These are phyloP conservation scores for Pseudohyphozyma bogoriensis DNA, from an alignment of 768 basidiomycete species.

Conservation along the genomic window DNA sequence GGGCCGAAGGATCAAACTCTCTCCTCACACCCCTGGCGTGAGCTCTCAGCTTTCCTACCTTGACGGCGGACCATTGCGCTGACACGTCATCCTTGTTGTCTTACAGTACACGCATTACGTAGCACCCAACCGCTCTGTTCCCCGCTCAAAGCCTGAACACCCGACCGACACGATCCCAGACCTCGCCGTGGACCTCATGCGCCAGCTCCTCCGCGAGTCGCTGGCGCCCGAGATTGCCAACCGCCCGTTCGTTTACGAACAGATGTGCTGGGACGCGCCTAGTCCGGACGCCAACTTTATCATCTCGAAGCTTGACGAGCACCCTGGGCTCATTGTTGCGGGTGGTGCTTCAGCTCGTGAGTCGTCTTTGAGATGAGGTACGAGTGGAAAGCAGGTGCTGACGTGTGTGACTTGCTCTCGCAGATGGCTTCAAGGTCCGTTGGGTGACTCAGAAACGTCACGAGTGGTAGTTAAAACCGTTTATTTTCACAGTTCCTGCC, in stretches of 20 bases:
- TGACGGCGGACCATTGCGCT: not conserved
- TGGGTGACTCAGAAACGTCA: not conserved
- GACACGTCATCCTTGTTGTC: not conserved
- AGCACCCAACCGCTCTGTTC: constrained; percentile 3
- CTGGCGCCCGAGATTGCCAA: constrained; percentile 4
- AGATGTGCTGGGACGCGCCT: constrained; percentile 19
- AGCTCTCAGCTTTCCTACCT: not conserved
- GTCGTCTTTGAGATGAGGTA: not conserved
- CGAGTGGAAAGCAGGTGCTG: not conserved
- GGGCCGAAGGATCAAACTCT: constrained; percentile 2
- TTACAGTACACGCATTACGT: constrained; percentile 12
- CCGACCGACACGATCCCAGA: constrained; percentile 14
- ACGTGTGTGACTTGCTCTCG: not conserved
- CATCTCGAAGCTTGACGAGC: constrained; percentile 1
- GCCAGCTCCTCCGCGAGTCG: constrained; percentile 1
- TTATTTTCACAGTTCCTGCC: constrained; percentile 7
- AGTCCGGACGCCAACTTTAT: constrained; percentile 13
- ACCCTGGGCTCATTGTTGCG: not conserved
- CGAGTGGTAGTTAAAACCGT: too few relatives aligned
- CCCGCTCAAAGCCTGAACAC: constrained; percentile 6
- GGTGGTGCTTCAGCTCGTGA: constrained; percentile 12
- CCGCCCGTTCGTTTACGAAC: constrained; percentile 4
- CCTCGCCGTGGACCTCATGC: constrained; percentile 2
- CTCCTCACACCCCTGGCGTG: not conserved
- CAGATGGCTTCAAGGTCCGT: not conserved